phyloP scores from a whole-genome alignment of 176 grass and related monocot genomes.

The Cenchrus purpureus region DNA sequence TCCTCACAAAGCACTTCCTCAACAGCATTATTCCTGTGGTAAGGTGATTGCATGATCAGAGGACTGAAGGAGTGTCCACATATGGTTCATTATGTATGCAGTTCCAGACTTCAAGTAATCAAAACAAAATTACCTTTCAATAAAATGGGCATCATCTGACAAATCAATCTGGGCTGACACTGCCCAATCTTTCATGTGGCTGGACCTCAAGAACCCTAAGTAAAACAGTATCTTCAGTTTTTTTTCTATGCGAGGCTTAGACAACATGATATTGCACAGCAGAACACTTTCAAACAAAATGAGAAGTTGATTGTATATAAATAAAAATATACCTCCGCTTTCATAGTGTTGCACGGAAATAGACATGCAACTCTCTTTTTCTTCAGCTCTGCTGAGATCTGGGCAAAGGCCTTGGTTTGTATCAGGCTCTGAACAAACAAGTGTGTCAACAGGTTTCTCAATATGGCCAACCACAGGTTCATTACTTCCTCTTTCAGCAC shows the following conservation, averaged over 20 bases:
- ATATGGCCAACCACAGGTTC: conserved; percentile 1
- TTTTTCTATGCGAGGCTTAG: conserved; percentile 2
- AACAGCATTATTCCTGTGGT: conserved; percentile 29
- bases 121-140: conserved; percentile 38
- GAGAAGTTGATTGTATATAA: neutral
- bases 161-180: neutral
- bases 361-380: neutral
- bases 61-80: conserved; percentile 4
- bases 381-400: conserved; percentile 26
- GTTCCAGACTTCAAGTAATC: neutral
- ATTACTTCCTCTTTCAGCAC: neutral
- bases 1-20: neutral
- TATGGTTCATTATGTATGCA: conserved; percentile 14
- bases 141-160: neutral
- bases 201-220: neutral
- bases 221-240: conserved; percentile 16
- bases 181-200: neutral
- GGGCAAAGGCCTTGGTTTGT: conserved; percentile 14
- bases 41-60: conserved; percentile 2
- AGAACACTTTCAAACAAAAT: conserved; percentile 15
- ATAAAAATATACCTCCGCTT: conserved; percentile 35
- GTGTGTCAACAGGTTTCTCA: conserved; percentile 7
- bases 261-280: neutral
- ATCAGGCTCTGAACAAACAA: conserved; percentile 27
- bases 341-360: conserved; percentile 9